Percentiles rank a stretch among this genome's conserved stretches.
Conservation (phyloP, 495 filamentous ascomycete species). For the Xeromyces bisporus region DNA sequence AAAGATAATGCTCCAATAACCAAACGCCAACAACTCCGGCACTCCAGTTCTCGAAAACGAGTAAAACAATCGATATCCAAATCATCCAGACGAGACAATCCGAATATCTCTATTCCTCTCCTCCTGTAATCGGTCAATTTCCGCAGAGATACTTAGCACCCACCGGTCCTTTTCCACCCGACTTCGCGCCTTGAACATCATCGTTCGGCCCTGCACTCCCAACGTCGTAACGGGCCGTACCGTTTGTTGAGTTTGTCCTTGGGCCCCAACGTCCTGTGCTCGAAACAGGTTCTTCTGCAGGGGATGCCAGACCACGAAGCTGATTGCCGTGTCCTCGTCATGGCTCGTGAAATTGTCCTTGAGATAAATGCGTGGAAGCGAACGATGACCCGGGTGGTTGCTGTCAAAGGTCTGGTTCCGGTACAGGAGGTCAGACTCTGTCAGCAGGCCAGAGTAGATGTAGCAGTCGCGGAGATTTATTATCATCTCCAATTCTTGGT, state of each 20-base stretch:
- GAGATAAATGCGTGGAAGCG: constrained; percentile 46
- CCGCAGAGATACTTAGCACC: constrained; percentile 55
- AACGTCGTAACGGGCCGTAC: constrained; percentile 37
- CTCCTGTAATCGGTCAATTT: constrained; percentile 53
- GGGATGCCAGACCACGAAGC: constrained; percentile 59
- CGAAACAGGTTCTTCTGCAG: constrained; percentile 42
- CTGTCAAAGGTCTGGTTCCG: constrained; percentile 53
- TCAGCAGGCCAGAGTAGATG: constrained; percentile 51
- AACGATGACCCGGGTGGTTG: constrained; percentile 46
- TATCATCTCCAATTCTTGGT: constrained; percentile 41
- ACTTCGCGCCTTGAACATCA: constrained; percentile 56
- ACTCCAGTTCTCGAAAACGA: no score
- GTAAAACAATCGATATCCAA: no score
- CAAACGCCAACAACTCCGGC: no score
- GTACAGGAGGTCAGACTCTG: constrained; percentile 51
- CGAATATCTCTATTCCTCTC: constrained; percentile 40
- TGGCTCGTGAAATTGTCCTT: constrained; percentile 48
- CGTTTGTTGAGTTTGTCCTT: constrained; percentile 24
- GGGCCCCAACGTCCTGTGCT: constrained; percentile 26
- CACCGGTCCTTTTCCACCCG: constrained; percentile 59
- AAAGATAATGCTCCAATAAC: no score
- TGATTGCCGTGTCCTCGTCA: constrained; percentile 55
- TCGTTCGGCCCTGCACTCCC: constrained; percentile 45
- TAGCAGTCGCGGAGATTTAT: constrained; percentile 54
- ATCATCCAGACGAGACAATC: constrained; percentile 22